These are phyloP conservation scores for Trichoderma brevicompactum DNA, from an alignment of 2,329 filamentous ascomycete genomes.

Conservation along the genomic window DNA sequence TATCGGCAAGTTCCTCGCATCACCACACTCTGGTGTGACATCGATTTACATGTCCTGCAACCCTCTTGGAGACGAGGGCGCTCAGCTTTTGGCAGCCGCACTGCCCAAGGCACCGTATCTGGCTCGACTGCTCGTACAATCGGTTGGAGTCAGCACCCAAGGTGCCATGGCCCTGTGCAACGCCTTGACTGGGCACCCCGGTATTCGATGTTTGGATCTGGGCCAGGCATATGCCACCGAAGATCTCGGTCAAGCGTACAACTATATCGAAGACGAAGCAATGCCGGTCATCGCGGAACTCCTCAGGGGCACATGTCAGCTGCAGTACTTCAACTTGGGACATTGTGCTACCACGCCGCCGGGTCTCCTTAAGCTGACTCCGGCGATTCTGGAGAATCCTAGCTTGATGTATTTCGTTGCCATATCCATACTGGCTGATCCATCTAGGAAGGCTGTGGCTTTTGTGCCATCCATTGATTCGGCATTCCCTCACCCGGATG, in stretches of 20 bases:
- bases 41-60: conserved; percentile 47
- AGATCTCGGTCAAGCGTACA: conserved; percentile 52
- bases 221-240: conserved; percentile 53
- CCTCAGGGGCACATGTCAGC: conserved; percentile 38
- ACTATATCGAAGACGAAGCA: conserved; percentile 49
- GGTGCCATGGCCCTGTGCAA: conserved; percentile 46
- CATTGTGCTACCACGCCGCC: conserved; percentile 43
- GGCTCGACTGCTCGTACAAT: conserved; percentile 48
- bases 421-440: conserved; percentile 44
- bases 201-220: conserved; percentile 47
- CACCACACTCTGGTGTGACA: conserved; percentile 41
- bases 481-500: conserved; percentile 35
- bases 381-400: conserved; percentile 38
- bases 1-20: conserved; percentile 42
- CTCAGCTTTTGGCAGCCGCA: conserved; percentile 39
- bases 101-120: conserved; percentile 42
- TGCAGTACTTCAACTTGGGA: conserved; percentile 51
- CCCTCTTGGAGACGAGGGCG: conserved; percentile 44
- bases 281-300: conserved; percentile 43
- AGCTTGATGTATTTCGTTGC: conserved; percentile 46
- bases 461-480: conserved; percentile 40
- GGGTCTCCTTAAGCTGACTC: conserved; percentile 37
- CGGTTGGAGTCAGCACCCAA: conserved; percentile 48
- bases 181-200: conserved; percentile 42
- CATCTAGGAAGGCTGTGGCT: conserved; percentile 31